Base-by-base conservation (phyloP, 179 eudicot species). In the Vitellaria paradoxa region DNA sequence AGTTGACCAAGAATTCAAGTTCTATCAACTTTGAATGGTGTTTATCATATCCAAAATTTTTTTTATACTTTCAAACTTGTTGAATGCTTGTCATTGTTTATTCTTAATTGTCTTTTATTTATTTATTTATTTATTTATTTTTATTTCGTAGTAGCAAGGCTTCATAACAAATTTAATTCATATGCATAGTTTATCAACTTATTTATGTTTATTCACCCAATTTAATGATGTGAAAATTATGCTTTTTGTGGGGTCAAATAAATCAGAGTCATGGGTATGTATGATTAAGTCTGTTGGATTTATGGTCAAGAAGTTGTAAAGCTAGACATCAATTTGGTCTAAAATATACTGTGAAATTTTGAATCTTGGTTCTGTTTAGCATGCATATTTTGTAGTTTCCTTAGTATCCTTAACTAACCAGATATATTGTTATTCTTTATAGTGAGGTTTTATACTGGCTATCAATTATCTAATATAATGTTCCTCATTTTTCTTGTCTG, bases 1-100 rank as follows among this genome's bases (percentile, higher is more conserved):
- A 85, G 94, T 84, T 13, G 47, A 45, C 23, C 17, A 45, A 40
- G 40, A 24, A 53, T 26, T 68, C 60, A 73, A 72, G 23, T 45
- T 7, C 9, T 45, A 12, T 59, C 20, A 17, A 6, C 40, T 45
- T 23, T 72, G 18, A 9, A 30, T 15, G n/a, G 40, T 13, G 56
- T 56, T 57, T 55, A 53, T 72, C 47, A 11, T 12, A 42, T 42
- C 76, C 66, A 30, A n/a, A 59, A 21, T 40, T 5, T 45, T 15
- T 5, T 12, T 18, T 37, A 56, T 72, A 5, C n/a, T 56, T 55
- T 9, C 42, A 55, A 55, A 26, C 45, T 70, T 52, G 9, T 50
- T n/a, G 11, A 24, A 26, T 46, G 30, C 7, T 20, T 46, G 72
- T 46, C 72, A 46, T 18, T 30, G 30, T 47, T 68, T 20, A 47